Base-by-base conservation (phyloP, 2,329 filamentous ascomycete genomes). In the Penicillium expansum region DNA sequence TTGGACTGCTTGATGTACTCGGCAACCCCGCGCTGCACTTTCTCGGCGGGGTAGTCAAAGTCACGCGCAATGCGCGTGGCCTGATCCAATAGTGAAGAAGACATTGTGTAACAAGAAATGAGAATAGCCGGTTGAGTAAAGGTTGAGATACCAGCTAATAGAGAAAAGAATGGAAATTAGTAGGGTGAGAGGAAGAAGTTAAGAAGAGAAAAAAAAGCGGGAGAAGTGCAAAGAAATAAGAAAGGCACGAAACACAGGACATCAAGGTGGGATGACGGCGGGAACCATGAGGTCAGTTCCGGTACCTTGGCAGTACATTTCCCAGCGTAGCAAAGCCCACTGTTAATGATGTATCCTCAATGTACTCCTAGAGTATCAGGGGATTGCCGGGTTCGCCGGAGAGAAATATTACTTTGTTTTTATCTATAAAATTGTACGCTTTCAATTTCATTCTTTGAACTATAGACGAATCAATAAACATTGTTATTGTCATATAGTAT, bases 1-100 rank as follows among this genome's bases (percentile, higher is more conserved):
- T 89, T 81, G 87, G 97, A 92, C 79, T 97, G 87, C 59, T 82
- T 80, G 63, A 97, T 83, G 71, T 96, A 99, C 74, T 96, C 92
- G 62, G 85, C 80, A 60, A 96, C 92, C 63, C 86, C 90, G 68
- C 82, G 84, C 74, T 91, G 91, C 69, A 97, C 83, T 75, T 92
- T 83, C 52, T 87, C 84, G 67, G 91, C 83, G 59, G 85, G 81
- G 76, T 92, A 93, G 53, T 96, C 90, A 77, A 97, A 97, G 75
- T 94, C 86, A 66, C 84, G 84, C 68, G 90, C 89, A 69, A 97
- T 86, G 70, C 85, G 85, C 82, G 87, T 86, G 58, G 92, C 91
- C 77, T 93, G 89, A 61, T 86, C 83, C 63, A 83, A 74, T 58
- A 87, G 60, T 35, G 70, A 61, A 52, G 69, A 67, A 44, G 74